Evolutionary conservation across 441 rosid genomes (phyloP).

Genomic region (Macaranga tanarius): DNA sequence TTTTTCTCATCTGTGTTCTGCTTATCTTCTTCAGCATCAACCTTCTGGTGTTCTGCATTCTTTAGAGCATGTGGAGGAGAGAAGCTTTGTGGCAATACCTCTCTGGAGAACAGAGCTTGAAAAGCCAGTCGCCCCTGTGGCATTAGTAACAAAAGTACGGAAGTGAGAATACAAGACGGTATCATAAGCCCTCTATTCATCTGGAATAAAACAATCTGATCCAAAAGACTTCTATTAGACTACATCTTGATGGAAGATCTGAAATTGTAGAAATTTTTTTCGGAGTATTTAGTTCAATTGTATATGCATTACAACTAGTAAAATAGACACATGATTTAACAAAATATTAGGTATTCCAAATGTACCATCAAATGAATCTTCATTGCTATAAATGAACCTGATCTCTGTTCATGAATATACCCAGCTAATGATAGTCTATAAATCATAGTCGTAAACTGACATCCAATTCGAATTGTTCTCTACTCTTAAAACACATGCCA

Average conservation of each 20-base stretch:
- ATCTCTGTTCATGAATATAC: background rate
- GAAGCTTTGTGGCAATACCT: conserved; percentile 89
- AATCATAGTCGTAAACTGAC: background rate
- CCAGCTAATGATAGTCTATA: background rate
- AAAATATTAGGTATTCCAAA: background rate
- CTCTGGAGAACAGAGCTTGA: conserved; percentile 84
- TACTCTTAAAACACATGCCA: background rate
- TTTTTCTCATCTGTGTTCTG: conserved; percentile 31
- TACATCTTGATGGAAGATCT: background rate
- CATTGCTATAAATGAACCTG: conserved; percentile 7
- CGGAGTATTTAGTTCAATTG: background rate
- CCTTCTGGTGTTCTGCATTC: conserved; percentile 30
- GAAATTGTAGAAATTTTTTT: background rate
- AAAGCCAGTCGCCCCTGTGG: conserved; percentile 86
- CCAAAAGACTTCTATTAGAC: background rate
- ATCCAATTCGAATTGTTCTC: background rate
- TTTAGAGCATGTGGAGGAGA: conserved; percentile 50
- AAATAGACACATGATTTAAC: background rate
- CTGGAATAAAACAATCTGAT: background rate
- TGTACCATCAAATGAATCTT: conserved; percentile 3
- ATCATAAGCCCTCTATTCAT: background rate
- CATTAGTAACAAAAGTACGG: conserved; percentile 13
- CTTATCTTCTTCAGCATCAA: conserved; percentile 37
- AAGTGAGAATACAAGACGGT: conserved; percentile 16
- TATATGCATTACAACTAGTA: background rate